Evolutionary conservation across 345 rosid genomes (phyloP).

Genomic region (Salix dunnii): DNA sequence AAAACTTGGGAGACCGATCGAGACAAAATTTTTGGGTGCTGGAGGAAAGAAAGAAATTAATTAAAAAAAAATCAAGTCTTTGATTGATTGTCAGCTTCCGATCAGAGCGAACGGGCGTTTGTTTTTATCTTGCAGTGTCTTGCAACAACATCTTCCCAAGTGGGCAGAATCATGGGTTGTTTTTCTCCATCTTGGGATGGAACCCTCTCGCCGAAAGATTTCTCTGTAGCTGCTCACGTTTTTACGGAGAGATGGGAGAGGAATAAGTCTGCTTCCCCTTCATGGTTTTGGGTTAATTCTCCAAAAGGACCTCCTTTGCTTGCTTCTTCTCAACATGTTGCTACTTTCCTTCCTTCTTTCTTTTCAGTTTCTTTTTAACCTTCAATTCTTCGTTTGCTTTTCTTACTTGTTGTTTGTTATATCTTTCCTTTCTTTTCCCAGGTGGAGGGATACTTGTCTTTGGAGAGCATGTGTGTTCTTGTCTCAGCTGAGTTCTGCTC

Average conservation of each 20-base stretch:
- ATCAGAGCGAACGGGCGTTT: too few relatives aligned
- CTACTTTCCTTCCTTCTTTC: background rate
- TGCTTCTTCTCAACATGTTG: conserved; percentile 35
- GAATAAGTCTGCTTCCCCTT: conserved; percentile 35
- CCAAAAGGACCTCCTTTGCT: conserved; percentile 26
- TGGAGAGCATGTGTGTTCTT: conserved; percentile 48
- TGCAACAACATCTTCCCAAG: background rate
- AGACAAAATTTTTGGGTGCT: background rate
- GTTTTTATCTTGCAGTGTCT: too few relatives aligned
- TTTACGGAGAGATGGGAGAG: conserved; percentile 56
- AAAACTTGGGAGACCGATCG: background rate
- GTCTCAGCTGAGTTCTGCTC: conserved; percentile 38
- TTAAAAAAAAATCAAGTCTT: too few relatives aligned
- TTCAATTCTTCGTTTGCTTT: background rate
- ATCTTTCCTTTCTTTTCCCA: conserved; percentile 13
- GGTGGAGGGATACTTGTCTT: conserved; percentile 59
- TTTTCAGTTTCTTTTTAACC: too few relatives aligned
- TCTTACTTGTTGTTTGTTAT: background rate
- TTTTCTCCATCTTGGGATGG: conserved; percentile 46
- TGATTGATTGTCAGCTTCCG: too few relatives aligned
- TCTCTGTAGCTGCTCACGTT: conserved; percentile 39
- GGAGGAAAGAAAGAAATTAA: too few relatives aligned
- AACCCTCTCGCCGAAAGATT: conserved; percentile 45
- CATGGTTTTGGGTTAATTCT: conserved; percentile 60
- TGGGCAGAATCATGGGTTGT: conserved; percentile 21